Evolutionary conservation across 345 rosid genomes (phyloP).

Genomic region (Gossypium turneri): DNA sequence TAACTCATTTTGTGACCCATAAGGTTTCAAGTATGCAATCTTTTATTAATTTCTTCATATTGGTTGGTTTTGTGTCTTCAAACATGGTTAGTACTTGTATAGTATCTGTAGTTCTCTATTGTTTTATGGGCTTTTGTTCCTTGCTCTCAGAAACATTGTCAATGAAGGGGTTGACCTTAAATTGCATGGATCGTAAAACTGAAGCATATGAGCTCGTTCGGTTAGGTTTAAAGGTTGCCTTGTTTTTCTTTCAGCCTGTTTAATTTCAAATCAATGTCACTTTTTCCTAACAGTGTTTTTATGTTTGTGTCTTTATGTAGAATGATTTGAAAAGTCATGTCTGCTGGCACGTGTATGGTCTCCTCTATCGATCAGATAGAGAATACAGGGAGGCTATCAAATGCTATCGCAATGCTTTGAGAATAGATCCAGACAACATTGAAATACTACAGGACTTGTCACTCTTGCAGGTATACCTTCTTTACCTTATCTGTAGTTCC

Average conservation of each 20-base stretch:
- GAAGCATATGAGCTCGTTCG: slow-evolving; percentile 99
- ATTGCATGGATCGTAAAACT: slow-evolving; percentile 97
- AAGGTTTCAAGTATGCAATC: not conserved
- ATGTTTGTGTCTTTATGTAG: slow-evolving; percentile 45
- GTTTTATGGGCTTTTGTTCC: slow-evolving; percentile 3
- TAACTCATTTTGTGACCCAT: not conserved
- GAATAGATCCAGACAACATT: slow-evolving; percentile 96
- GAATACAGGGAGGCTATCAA: slow-evolving; percentile 99
- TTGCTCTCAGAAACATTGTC: slow-evolving; percentile 78
- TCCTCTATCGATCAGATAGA: slow-evolving; percentile 95
- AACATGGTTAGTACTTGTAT: not conserved
- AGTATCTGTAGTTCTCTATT: not conserved
- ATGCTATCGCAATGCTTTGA: slow-evolving; percentile 89
- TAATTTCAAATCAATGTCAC: slow-evolving; percentile 8
- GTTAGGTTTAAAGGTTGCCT: slow-evolving; percentile 77
- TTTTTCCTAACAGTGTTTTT: slow-evolving; percentile 9
- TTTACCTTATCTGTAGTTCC: not conserved
- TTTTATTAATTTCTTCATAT: not conserved
- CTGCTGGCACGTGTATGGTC: slow-evolving; percentile 99
- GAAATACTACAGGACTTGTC: slow-evolving; percentile 95
- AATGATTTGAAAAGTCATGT: slow-evolving; percentile 99
- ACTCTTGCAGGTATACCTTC: slow-evolving; percentile 71
- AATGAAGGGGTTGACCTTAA: slow-evolving; percentile 95
- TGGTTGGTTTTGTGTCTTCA: not conserved
- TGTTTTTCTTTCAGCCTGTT: slow-evolving; percentile 10